Base-by-base conservation (phyloP, 106 monocot species). In the Apostasia shenzhenica region DNA sequence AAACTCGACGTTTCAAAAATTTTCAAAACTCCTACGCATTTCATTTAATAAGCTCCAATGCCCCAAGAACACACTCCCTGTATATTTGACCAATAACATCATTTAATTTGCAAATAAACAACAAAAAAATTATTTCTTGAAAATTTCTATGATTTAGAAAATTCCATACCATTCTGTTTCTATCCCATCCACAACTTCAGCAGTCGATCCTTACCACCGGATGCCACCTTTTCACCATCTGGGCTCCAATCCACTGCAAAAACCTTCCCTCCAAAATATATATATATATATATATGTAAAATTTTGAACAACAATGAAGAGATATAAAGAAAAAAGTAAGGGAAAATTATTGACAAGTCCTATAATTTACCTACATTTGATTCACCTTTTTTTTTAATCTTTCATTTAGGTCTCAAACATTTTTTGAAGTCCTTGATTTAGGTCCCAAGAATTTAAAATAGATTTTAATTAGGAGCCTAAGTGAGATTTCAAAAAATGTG, bases 211-310 rank as follows among this genome's bases (percentile, higher is more conserved):
- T 92, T 97, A 40, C 92, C 92, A 54, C 95, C 95, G 60, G 95
- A 97, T 68, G 92, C 95, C 6, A 97, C 95, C 47, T 97, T 97
- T 54, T 97, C 89, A 54, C 95, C 95, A 71, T 92, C 92, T 13
- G 95, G 89, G 73, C 92, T 97, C 89, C 92, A 89, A 77, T 92
- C 92, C 49, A 97, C 95, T 39, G 92, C 71, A 59, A 75, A 97
- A 53, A 95, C 95, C 95, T 95, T 52, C 10, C 5, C 67, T 26
- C 26, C 26, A 81, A 58, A 72, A 4, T 1, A 8, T 0, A 55
- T 8, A 72, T 51, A 51, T 42, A 4, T 1, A 8, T 0, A 55
- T 8, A 72, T 51, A 51, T 42, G 41, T 52, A 52, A 13, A 10
- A 14, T 26, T 41, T 39, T 11, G n/a, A 8, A 14, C 42, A 46